Evolutionary conservation across 371 early-diverging fungal species (phyloP), one percentile per base, ranked within the genome.

Genomic region (Funneliformis caledonium): DNA sequence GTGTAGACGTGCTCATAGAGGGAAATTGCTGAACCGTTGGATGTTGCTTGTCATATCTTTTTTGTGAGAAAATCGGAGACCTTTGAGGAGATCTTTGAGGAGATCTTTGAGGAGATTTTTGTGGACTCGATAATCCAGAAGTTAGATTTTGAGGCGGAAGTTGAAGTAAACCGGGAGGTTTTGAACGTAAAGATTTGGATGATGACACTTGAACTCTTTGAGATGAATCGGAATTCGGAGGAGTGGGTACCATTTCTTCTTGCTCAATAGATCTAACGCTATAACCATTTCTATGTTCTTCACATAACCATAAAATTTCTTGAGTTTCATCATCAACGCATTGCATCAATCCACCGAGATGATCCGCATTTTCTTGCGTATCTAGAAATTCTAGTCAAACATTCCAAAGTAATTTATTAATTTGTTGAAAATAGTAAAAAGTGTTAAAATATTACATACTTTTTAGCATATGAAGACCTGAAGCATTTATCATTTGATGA

Each of bases 281-380:
- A 19, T 56, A 56, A 6, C 50, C 75, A 59, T 74, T 6, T 2
- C 31, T n/a, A 59, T 74, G 75, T 14, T 74, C 48, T 52, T 52
- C 31, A 59, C 75, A 74, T 37, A 74, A 0, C 75, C 75, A 74
- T 59, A 74, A 12, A n/a, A 74, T 26, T 9, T 74, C 42, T 50
- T 37, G 14, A 12, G 48, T 56, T 11, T 42, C 26, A 12, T 74
- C 14, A 4, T 74, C 43, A 12, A 56, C 14, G 5, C 75, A 33
- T 74, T 74, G 75, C 6, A 74, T 11, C 7, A 74, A 47, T 22
- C 75, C 75, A 52, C 75, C 75, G 33, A 43, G 56, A 59, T 16
- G 26, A 33, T 59, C 37, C 16, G 26, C 11, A 47, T 12, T 74
- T 19, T 74, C 56, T 11, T 43, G 19, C 11, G 10, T 59, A 26